Evolutionary conservation across 768 basidiomycete species (phyloP).

Genomic region (Exidia glandulosa): DNA sequence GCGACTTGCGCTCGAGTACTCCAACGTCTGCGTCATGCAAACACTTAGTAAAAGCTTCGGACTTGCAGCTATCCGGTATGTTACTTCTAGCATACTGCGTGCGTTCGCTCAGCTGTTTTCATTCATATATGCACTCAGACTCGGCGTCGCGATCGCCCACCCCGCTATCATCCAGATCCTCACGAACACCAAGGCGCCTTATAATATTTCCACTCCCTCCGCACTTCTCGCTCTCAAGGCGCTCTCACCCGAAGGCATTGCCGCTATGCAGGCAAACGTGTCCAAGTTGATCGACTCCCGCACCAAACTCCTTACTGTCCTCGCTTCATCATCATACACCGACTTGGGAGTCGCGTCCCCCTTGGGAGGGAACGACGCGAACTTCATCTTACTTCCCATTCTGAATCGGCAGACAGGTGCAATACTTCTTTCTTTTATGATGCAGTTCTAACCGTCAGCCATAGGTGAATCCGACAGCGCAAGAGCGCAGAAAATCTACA

Average conservation of each 20-base stretch:
- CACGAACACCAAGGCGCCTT: constrained; percentile 93
- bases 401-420: constrained; percentile 32
- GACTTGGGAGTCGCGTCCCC: constrained; percentile 48
- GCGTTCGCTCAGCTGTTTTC: not conserved
- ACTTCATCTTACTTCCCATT: constrained; percentile 80
- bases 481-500: constrained; percentile 48
- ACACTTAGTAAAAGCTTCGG: constrained; percentile 96
- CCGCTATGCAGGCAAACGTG: constrained; percentile 55
- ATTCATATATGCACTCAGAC: constrained; percentile 28
- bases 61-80: constrained; percentile 86
- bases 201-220: constrained; percentile 89
- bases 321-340: constrained; percentile 30
- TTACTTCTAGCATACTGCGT: not conserved
- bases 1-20: constrained; percentile 64
- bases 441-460: not conserved
- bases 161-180: constrained; percentile 85
- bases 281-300: constrained; percentile 50
- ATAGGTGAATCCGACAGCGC: constrained; percentile 17
- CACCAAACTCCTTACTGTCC: constrained; percentile 33
- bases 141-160: constrained; percentile 84
- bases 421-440: constrained; percentile 31
- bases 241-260: constrained; percentile 53
- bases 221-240: constrained; percentile 74
- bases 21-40: constrained; percentile 90
- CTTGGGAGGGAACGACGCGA: constrained; percentile 80